Conservation (phyloP, 352 stramenopile genomes). For the Thalassiosira exigua region DNA sequence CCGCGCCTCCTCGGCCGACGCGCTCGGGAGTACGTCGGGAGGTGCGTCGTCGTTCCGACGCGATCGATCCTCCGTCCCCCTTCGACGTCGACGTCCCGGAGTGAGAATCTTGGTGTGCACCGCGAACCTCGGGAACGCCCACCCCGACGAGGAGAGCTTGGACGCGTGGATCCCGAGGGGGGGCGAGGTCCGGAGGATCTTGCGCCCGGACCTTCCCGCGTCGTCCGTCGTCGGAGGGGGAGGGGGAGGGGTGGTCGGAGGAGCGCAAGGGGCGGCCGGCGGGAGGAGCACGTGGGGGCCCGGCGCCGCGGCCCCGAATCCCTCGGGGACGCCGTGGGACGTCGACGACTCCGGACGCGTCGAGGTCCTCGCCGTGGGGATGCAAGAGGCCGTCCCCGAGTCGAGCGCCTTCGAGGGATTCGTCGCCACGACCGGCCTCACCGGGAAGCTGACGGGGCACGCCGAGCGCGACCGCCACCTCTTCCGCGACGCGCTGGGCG, state of each 20-base stretch:
- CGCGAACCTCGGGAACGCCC: conserved; percentile 58
- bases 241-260: too few species aligned
- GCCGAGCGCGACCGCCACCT: too few species aligned
- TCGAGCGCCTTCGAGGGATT: conserved; percentile 9
- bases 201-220: background rate
- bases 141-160: conserved; percentile 49
- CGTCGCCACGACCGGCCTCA: conserved; percentile 25
- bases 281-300: too few species aligned
- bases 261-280: too few species aligned
- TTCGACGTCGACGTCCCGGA: too few species aligned
- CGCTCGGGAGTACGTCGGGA: too few species aligned
- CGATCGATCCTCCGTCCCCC: too few species aligned
- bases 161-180: conserved; percentile 48
- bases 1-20: too few species aligned
- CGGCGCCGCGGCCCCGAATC: too few species aligned
- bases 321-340: background rate
- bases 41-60: too few species aligned
- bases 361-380: conserved; percentile 77
- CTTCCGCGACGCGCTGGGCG: background rate
- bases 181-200: conserved; percentile 34
- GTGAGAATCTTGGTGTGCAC: conserved; percentile 61
- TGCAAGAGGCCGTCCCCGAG: conserved; percentile 76
- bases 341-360: conserved; percentile 32
- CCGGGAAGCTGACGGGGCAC: background rate
- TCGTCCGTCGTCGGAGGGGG: too few species aligned